Evolutionary conservation across 768 basidiomycete genomes (phyloP), one percentile per base, ranked within the genome.

Genomic region (Tricholoma matsutake): DNA sequence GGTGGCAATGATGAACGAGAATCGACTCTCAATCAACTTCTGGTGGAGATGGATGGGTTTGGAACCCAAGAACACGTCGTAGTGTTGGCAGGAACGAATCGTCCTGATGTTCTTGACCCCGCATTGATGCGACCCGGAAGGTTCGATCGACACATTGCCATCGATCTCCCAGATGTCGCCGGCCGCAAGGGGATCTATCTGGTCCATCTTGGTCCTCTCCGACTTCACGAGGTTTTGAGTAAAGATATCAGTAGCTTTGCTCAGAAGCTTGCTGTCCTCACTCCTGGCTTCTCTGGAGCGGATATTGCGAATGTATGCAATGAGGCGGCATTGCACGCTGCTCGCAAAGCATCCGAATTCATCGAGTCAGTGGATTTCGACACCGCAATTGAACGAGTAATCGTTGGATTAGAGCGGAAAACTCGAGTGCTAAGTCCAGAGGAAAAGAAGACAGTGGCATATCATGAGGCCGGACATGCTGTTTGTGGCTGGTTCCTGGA

Each of bases 1-100:
- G 87, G 83, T 35, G 94, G 96, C 5, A 98, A 98, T 75, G 96
- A 98, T 71, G 97, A 99, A 74, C 87, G 97, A 31, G 97, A 99
- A 75, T 92, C 92, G 1, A 99, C 97, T 29, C 84, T 99, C 61
- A 98, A 98, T 73, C 96, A 99, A 75, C 82, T 99, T 11, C 80
- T 99, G 62, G 97, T 98, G 57, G 96, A 99, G 78, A 98, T 99
- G 97, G 97, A 99, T 73, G 97, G 97, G 28, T 99, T 99, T 76
- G 91, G 92, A 39, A 96, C 95, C n/a, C 86, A 91, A 63, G 95
- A 98, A 72, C 94, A 98, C 69, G 87, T 99, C 61, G 96, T 98
- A 54, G 89, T 99, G 16, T 83, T 99, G 53, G 93, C 97, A 0
- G 97, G 97, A 61, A 99, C 97, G 18, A 99, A 99, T 77, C 79